phyloP scores from a whole-genome alignment of 2,329 filamentous ascomycete genomes.

The Penicillium sp. region DNA sequence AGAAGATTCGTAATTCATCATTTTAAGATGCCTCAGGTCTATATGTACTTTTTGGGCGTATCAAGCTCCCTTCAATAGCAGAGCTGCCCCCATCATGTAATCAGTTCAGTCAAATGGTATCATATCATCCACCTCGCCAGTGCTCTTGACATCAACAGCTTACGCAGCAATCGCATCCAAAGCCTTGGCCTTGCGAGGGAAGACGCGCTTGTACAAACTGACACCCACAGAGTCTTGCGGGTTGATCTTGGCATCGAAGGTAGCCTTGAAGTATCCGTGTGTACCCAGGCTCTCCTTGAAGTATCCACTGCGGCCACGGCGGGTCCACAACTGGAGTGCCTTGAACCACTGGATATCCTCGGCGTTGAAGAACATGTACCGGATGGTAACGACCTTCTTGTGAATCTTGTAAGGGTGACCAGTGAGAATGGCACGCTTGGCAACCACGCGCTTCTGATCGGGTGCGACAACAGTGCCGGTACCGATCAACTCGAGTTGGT shows the following conservation, averaged over 20 bases:
- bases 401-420: constrained; percentile 99
- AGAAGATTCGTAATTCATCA: constrained; percentile 33
- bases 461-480: constrained; percentile 85
- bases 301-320: constrained; percentile 79
- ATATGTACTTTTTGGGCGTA: constrained; percentile 30
- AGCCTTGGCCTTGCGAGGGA: constrained; percentile 66
- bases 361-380: constrained; percentile 99
- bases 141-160: constrained; percentile 3
- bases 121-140: constrained; percentile 27
- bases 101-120: constrained; percentile 31
- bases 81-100: constrained; percentile 15
- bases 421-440: constrained; percentile 90
- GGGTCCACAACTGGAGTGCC: constrained; percentile 91
- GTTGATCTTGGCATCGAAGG: constrained; percentile 93
- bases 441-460: constrained; percentile 72
- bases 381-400: constrained; percentile 93
- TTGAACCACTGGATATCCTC: constrained; percentile 98
- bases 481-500: constrained; percentile 68
- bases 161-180: constrained; percentile 41
- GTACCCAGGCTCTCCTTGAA: constrained; percentile 94
- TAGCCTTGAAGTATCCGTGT: constrained; percentile 99
- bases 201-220: constrained; percentile 82
- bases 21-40: constrained; percentile 28
- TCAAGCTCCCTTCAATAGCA: constrained; percentile 11
- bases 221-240: constrained; percentile 92